Conservation (phyloP, 345 rosid species). For the Sonneratia alba region DNA sequence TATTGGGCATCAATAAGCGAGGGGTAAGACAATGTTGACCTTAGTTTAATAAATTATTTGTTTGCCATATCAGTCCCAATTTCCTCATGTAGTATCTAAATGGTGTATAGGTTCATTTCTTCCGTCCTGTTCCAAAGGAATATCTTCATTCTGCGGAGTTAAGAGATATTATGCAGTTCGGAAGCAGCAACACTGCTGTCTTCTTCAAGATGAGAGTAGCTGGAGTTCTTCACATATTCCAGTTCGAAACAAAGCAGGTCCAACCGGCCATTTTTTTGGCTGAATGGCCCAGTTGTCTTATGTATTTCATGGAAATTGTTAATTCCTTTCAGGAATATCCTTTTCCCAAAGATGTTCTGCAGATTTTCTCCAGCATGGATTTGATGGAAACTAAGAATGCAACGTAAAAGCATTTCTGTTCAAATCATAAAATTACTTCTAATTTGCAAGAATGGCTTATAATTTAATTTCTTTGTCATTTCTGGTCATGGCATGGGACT, state of each 20-base stretch:
- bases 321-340: background rate
- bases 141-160: conserved; percentile 92
- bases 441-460: too few relatives aligned
- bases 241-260: conserved; percentile 98
- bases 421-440: too few relatives aligned
- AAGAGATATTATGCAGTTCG: conserved; percentile 98
- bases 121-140: conserved; percentile 96
- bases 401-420: too few relatives aligned
- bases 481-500: too few relatives aligned
- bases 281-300: background rate
- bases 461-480: too few relatives aligned
- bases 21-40: conserved; percentile 49
- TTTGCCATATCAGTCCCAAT: background rate
- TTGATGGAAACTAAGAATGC: background rate
- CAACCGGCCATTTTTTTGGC: background rate
- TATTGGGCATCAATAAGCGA: conserved; percentile 92
- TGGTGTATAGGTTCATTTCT: conserved; percentile 67
- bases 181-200: conserved; percentile 96
- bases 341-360: background rate
- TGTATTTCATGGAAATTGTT: background rate
- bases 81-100: background rate
- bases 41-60: background rate
- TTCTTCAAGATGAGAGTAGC: conserved; percentile 99
- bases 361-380: background rate
- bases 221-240: conserved; percentile 94